These are phyloP conservation scores for Neurospora discreta DNA, from an alignment of 495 filamentous ascomycete genomes.

Conservation along the genomic window DNA sequence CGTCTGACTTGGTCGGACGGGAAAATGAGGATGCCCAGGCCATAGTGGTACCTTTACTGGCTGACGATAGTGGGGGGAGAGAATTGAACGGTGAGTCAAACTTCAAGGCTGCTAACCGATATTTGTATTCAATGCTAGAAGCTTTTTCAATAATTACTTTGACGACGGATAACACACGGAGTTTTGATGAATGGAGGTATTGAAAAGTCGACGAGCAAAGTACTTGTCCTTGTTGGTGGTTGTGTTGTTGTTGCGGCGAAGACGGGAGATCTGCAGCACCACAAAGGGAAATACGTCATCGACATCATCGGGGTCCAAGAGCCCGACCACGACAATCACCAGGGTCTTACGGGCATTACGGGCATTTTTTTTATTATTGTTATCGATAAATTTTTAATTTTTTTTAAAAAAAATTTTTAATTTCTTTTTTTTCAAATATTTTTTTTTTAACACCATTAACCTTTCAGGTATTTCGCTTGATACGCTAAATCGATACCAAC, in stretches of 20 bases:
- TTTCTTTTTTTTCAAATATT: too few species aligned
- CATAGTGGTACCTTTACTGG: slow-evolving; percentile 3
- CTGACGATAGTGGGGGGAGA: too few species aligned
- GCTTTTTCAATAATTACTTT: not conserved
- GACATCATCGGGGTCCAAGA: not conserved
- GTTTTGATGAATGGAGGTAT: not conserved
- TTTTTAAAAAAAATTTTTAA: too few species aligned
- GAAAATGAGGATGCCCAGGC: slow-evolving; percentile 32
- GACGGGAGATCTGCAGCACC: not conserved
- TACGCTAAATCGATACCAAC: not conserved
- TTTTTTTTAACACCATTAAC: not conserved
- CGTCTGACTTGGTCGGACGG: slow-evolving; percentile 23
- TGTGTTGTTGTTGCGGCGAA: not conserved
- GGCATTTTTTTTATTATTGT: too few species aligned
- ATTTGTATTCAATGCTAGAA: not conserved
- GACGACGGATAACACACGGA: not conserved
- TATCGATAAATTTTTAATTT: too few species aligned
- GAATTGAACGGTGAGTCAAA: too few species aligned
- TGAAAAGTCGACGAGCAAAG: not conserved
- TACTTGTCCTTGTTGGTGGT: not conserved
- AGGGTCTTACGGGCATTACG: too few species aligned
- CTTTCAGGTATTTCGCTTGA: not conserved
- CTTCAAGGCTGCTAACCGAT: not conserved
- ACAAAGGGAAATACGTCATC: not conserved
- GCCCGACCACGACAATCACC: not conserved